Base-by-base conservation (phyloP, 345 rosid genomes). In the Citrus reticulata region DNA sequence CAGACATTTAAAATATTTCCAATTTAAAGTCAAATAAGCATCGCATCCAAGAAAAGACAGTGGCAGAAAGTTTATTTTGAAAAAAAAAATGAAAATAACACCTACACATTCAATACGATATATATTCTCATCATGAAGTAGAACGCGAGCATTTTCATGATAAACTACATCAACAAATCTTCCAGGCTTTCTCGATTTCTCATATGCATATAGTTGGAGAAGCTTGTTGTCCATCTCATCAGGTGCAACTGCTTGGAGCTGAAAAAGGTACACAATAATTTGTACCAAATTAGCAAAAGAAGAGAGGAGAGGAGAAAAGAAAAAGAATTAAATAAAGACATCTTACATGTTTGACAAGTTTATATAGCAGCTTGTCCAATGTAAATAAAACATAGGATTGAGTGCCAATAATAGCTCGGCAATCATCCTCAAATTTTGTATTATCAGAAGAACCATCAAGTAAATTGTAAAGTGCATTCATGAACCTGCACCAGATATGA, bases 381-480 rank as follows among this genome's bases (percentile, higher is more conserved):
- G 99, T 96, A 87, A 96, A 96, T 13, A 96, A 89, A 54, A 96
- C 85, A 75, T 96, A 96, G 39, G 99, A 96, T 83, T 93, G 99
- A 3, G 98, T 94, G 70, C 99, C 99, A 61, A 96, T 92, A 64
- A 94, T 93, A 84, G 97, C 93, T 37, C 98, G 94, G 74, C 99
- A 96, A 34, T 96, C 99, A 78, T 96, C 98, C 88, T 96, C 99
- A 76, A 94, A 96, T 87, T 94, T 96, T 1, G 94, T 82, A 82
- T 92, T 96, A 80, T 94, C 98, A 70, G 97, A 94, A 76, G 98
- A 90, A 61, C 99, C 99, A 82, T 94, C 98, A 25, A 96, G 92
- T 64, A 96, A 84, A 82, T 87, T 94, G 91, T 93, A 94, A 78
- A 96, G 95, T 68, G 98, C 98, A 80, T 87, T 84, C 92, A 90